These are phyloP conservation scores for Adansonia rubrostipa DNA, from an alignment of 441 rosid species.

Conservation along the genomic window DNA sequence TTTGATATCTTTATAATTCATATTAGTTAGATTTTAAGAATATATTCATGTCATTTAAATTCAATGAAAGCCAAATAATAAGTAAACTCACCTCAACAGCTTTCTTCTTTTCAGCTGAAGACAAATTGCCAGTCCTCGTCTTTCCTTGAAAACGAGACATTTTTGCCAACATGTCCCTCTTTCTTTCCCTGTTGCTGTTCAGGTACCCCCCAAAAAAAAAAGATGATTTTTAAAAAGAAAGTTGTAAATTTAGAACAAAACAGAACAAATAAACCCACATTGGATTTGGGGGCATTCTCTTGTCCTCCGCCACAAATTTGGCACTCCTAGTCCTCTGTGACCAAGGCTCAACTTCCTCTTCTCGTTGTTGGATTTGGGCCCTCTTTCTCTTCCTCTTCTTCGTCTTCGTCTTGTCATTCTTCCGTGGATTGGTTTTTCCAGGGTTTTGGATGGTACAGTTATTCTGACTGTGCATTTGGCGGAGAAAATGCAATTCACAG, in stretches of 20 bases:
- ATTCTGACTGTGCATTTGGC: too few relatives aligned
- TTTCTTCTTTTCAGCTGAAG: neutral
- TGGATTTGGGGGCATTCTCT: neutral
- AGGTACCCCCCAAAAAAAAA: neutral
- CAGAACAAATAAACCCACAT: neutral
- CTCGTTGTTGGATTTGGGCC: too few relatives aligned
- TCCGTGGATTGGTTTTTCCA: neutral
- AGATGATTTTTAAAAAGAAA: neutral
- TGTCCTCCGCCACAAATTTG: neutral
- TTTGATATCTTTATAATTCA: too few relatives aligned
- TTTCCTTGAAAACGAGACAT: neutral
- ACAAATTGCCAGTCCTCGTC: neutral
- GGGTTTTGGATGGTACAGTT: neutral
- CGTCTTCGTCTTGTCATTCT: neutral
- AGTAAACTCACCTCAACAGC: neutral
- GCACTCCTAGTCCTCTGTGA: neutral
- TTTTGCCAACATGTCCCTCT: neutral
- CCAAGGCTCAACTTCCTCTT: neutral
- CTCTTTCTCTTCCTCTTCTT: neutral
- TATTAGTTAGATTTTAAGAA: too few relatives aligned
- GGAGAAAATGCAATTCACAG: slow-evolving; percentile 7
- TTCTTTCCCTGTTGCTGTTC: neutral
- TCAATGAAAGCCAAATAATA: neutral
- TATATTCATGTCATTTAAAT: neutral
- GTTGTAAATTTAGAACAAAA: neutral